A percentile compares a stretch with the other conserved stretches of the same genome.
These are phyloP conservation scores for Stenocarpella maydis DNA, from an alignment of 2,329 filamentous ascomycete genomes.

Conservation along the genomic window DNA sequence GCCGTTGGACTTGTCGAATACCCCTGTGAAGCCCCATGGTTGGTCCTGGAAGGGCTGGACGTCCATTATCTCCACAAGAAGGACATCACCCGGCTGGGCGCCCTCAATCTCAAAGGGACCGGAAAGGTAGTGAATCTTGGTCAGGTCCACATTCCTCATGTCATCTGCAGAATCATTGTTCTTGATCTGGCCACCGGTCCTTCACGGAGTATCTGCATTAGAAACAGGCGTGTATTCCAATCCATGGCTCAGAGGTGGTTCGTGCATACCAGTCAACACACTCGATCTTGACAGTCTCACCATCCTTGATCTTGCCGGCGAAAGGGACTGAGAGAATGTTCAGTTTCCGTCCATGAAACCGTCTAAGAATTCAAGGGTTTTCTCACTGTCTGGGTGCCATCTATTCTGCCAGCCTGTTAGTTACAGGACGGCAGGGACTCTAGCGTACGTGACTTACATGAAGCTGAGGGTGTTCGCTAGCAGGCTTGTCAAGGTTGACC, in stretches of 20 bases:
- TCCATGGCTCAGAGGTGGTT: neutral
- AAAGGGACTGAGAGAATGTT: slow-evolving; percentile 69
- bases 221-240: neutral
- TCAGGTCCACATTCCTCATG: slow-evolving; percentile 83
- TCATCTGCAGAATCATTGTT: slow-evolving; percentile 94
- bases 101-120: slow-evolving; percentile 89
- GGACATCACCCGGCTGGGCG: slow-evolving; percentile 83
- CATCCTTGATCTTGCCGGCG: slow-evolving; percentile 76
- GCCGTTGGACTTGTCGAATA: slow-evolving; percentile 83
- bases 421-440: neutral
- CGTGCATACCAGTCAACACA: slow-evolving; percentile 77
- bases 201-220: slow-evolving; percentile 38
- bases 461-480: slow-evolving; percentile 72
- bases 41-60: slow-evolving; percentile 87
- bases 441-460: slow-evolving; percentile 65
- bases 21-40: slow-evolving; percentile 89
- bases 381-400: slow-evolving; percentile 89
- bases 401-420: slow-evolving; percentile 67
- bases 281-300: slow-evolving; percentile 92
- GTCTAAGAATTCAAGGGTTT: neutral
- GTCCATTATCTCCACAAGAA: slow-evolving; percentile 91
- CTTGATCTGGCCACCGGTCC: slow-evolving; percentile 81
- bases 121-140: slow-evolving; percentile 84
- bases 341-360: neutral
- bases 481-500: slow-evolving; percentile 76